Conservation (phyloP, 495 filamentous ascomycete species). For the Bryoglossum gracile region DNA sequence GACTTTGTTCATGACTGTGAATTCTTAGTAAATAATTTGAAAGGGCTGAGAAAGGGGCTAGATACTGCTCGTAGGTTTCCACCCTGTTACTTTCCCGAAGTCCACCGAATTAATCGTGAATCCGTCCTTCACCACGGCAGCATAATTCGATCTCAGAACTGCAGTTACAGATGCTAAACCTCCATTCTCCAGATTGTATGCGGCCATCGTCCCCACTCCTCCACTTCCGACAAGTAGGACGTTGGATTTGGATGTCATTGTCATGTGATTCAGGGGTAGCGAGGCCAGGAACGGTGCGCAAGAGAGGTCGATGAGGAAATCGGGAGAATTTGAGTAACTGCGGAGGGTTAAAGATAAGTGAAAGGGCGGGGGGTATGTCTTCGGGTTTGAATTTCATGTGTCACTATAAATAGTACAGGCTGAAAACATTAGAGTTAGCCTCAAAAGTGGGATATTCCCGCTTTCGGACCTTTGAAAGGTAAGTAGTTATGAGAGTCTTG, state of each 20-base stretch:
- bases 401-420: too few relatives aligned
- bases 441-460: too few relatives aligned
- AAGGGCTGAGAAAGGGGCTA: neutral
- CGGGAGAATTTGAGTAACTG: neutral
- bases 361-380: too few relatives aligned
- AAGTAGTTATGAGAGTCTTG: too few relatives aligned
- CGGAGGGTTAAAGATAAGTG: too few relatives aligned
- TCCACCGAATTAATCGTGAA: constrained; percentile 30
- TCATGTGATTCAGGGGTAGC: constrained; percentile 13
- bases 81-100: constrained; percentile 26
- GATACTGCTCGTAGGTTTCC: constrained; percentile 25
- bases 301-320: neutral
- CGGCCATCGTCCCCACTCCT: constrained; percentile 33
- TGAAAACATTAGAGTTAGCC: too few relatives aligned
- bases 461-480: too few relatives aligned
- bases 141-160: constrained; percentile 31
- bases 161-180: constrained; percentile 28
- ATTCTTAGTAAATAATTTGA: neutral
- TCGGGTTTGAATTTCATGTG: too few relatives aligned
- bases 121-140: constrained; percentile 21
- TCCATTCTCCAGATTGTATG: constrained; percentile 29
- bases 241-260: constrained; percentile 13
- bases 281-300: too few relatives aligned
- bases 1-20: constrained; percentile 31
- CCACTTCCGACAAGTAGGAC: constrained; percentile 32